phyloP scores from a whole-genome alignment of 2,329 filamentous ascomycete genomes.

The Apiospora kogelbergensis region DNA sequence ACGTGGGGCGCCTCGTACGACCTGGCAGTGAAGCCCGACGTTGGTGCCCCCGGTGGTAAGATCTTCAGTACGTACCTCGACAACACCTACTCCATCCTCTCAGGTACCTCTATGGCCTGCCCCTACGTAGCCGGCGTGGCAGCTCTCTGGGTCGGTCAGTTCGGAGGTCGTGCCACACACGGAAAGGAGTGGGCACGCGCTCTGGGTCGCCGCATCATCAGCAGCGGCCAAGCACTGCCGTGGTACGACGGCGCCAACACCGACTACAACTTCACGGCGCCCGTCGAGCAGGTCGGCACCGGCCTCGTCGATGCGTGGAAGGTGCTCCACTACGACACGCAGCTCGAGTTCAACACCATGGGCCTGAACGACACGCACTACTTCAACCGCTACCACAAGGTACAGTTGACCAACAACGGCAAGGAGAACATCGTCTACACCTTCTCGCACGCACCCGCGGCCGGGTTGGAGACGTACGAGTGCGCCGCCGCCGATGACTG shows the following conservation, averaged over 20 bases:
- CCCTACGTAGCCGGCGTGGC: conserved; percentile 45
- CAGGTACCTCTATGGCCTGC: conserved; percentile 50
- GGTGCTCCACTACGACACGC: conserved; percentile 37
- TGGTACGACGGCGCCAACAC: conserved; percentile 25
- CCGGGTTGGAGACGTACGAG: conserved; percentile 34
- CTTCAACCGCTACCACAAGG: conserved; percentile 28
- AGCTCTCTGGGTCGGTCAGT: conserved; percentile 34
- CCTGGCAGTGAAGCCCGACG: conserved; percentile 42
- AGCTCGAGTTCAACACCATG: conserved; percentile 38
- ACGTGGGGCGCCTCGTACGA: conserved; percentile 45
- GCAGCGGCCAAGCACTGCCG: conserved; percentile 27
- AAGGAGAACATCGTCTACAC: conserved; percentile 34
- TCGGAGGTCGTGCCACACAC: conserved; percentile 32
- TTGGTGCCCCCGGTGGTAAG: conserved; percentile 42
- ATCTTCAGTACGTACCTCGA: conserved; percentile 46
- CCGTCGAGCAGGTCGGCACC: conserved; percentile 39
- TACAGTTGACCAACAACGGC: conserved; percentile 37
- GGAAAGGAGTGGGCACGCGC: conserved; percentile 30
- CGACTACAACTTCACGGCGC: conserved; percentile 25
- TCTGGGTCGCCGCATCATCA: conserved; percentile 32
- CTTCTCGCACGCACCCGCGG: conserved; percentile 28
- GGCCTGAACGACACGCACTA: conserved; percentile 44
- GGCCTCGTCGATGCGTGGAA: conserved; percentile 44
- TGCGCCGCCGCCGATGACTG: conserved; percentile 15
- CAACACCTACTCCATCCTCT: conserved; percentile 36